Evolutionary conservation across 768 basidiomycete species (phyloP).

Genomic region (Kondoa subrosea): DNA sequence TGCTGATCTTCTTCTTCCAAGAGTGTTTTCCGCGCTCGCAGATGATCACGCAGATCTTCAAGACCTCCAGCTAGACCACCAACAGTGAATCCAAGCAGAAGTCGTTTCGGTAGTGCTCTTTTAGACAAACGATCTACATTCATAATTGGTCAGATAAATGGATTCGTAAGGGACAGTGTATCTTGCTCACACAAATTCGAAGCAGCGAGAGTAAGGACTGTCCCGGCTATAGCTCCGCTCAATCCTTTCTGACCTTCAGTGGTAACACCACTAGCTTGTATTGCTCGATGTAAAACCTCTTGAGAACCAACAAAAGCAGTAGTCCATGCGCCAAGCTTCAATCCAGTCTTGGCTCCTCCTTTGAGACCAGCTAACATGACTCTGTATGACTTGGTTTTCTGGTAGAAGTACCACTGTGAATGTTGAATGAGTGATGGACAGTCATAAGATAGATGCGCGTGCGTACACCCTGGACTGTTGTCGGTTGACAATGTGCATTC

Average conservation of each 20-base stretch:
- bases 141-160: neutral
- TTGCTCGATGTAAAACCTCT: slow-evolving; percentile 2
- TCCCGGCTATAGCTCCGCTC: slow-evolving; percentile 1
- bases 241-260: slow-evolving; percentile 5
- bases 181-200: neutral
- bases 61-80: slow-evolving; percentile 16
- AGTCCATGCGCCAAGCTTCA: slow-evolving; percentile 13
- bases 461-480: slow-evolving; percentile 64
- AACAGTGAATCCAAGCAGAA: slow-evolving; percentile 8
- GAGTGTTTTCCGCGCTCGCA: too few relatives aligned
- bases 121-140: slow-evolving; percentile 9
- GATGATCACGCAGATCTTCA: slow-evolving; percentile 8
- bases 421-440: too few relatives aligned
- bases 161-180: neutral
- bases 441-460: too few relatives aligned
- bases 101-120: slow-evolving; percentile 6
- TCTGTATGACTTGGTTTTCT: slow-evolving; percentile 86
- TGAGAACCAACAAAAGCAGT: slow-evolving; percentile 11
- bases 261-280: neutral
- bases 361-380: slow-evolving; percentile 38
- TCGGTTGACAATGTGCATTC: slow-evolving; percentile 72
- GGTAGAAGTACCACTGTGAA: slow-evolving; percentile 35
- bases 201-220: slow-evolving; percentile 3
- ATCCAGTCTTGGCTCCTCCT: slow-evolving; percentile 9
- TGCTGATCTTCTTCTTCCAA: too few relatives aligned